Evolutionary conservation across 2,329 filamentous ascomycete genomes (phyloP).

Genomic region (Sarocladium kiliense): DNA sequence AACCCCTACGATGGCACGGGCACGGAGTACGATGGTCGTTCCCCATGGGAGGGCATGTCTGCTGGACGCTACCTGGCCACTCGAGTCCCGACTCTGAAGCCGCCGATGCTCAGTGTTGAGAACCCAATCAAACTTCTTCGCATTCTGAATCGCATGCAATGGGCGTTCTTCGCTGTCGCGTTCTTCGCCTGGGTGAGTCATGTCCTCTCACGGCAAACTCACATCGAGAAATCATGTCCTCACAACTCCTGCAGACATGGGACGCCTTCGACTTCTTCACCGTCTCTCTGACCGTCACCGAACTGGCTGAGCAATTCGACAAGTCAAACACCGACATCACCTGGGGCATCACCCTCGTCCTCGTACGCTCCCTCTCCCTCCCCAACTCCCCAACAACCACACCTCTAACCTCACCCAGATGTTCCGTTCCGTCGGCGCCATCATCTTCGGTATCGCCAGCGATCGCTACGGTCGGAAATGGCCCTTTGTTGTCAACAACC

Average conservation of each 20-base stretch:
- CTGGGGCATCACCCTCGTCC: slow-evolving; percentile 59
- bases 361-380: slow-evolving; percentile 20
- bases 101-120: slow-evolving; percentile 47
- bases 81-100: slow-evolving; percentile 51
- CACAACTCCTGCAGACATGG: slow-evolving; percentile 47
- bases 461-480: slow-evolving; percentile 59
- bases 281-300: slow-evolving; percentile 53
- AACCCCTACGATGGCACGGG: slow-evolving; percentile 5
- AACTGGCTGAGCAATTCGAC: slow-evolving; percentile 47
- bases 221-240: no score
- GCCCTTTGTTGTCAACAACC: slow-evolving; percentile 72
- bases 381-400: background rate
- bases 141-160: slow-evolving; percentile 45
- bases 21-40: background rate
- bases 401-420: slow-evolving; percentile 25
- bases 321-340: slow-evolving; percentile 53
- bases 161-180: slow-evolving; percentile 50
- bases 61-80: slow-evolving; percentile 24
- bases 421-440: slow-evolving; percentile 51
- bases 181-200: slow-evolving; percentile 49
- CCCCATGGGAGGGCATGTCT: slow-evolving; percentile 6
- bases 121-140: slow-evolving; percentile 47
- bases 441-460: slow-evolving; percentile 48
- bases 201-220: no score
- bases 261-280: slow-evolving; percentile 65